phyloP scores from a whole-genome alignment of 768 basidiomycete species.

The Termitomyces sp. region DNA sequence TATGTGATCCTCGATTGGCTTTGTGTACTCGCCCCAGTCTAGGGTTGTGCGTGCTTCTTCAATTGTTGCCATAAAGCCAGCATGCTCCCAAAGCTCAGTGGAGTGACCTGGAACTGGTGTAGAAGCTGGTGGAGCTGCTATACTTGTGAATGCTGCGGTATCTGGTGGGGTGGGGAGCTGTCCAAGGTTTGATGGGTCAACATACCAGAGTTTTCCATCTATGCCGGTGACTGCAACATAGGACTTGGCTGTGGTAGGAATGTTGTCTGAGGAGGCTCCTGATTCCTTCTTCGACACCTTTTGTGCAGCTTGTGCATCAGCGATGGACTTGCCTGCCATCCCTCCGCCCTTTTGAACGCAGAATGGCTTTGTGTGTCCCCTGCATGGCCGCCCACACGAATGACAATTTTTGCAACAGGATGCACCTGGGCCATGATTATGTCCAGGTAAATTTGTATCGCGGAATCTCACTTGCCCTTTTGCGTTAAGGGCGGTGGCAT shows the following conservation, averaged over 20 bases:
- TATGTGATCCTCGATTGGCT: no score
- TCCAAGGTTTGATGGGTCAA: no score
- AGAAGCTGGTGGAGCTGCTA: background rate
- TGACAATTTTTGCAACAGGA: no score
- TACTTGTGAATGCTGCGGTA: background rate
- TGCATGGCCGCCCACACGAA: background rate
- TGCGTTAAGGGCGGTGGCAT: background rate
- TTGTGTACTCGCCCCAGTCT: background rate
- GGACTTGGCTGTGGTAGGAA: no score
- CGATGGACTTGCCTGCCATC: no score
- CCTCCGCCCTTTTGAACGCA: no score
- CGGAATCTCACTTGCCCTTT: background rate
- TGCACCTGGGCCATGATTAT: no score
- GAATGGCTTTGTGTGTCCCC: no score
- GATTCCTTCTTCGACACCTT: background rate
- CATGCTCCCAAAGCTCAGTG: background rate
- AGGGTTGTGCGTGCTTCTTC: background rate
- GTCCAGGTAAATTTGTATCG: no score
- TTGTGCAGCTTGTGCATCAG: no score
- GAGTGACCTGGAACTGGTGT: background rate
- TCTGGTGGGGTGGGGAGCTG: no score
- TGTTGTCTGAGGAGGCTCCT: background rate
- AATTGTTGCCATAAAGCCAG: background rate
- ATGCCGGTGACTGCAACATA: background rate
- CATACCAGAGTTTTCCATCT: background rate